Conservation (phyloP, 805 yeast genomes). For the Saturnispora serradocipensis region DNA sequence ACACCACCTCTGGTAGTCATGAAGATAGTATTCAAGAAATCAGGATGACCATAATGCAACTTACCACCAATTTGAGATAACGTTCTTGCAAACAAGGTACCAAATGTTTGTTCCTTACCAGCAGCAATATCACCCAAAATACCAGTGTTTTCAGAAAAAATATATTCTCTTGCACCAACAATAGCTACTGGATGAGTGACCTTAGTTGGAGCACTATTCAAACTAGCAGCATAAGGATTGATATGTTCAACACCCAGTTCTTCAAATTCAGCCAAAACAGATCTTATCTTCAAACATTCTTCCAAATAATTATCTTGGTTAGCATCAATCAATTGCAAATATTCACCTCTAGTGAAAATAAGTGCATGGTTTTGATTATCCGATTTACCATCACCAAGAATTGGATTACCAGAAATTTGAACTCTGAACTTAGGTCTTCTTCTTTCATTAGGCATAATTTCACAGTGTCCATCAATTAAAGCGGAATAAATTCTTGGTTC, state of each 20-base stretch:
- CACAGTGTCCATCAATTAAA: slow-evolving; percentile 74
- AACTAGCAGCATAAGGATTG: slow-evolving; percentile 71
- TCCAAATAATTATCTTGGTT: slow-evolving; percentile 81
- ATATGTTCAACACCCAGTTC: slow-evolving; percentile 67
- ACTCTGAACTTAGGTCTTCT: slow-evolving; percentile 71
- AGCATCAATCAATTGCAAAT: slow-evolving; percentile 76
- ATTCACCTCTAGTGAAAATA: slow-evolving; percentile 77
- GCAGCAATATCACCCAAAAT: slow-evolving; percentile 85
- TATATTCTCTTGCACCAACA: slow-evolving; percentile 81
- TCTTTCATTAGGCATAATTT: slow-evolving; percentile 60
- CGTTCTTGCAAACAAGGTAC: slow-evolving; percentile 77
- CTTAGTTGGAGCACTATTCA: slow-evolving; percentile 45
- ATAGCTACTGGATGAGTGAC: slow-evolving; percentile 65
- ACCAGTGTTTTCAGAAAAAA: slow-evolving; percentile 80
- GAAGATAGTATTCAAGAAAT: slow-evolving; percentile 63
- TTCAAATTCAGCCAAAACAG: slow-evolving; percentile 75
- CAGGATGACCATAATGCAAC: slow-evolving; percentile 84
- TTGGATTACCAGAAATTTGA: slow-evolving; percentile 75
- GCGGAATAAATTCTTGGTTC: slow-evolving; percentile 68
- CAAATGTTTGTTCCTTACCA: slow-evolving; percentile 84
- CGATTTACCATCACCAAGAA: slow-evolving; percentile 82
- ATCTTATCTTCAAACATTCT: slow-evolving; percentile 77
- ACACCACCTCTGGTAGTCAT: slow-evolving; percentile 87
- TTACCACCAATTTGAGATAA: slow-evolving; percentile 80
- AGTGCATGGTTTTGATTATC: slow-evolving; percentile 80